These are phyloP conservation scores for Coemansia sp. DNA, from an alignment of 192 early-diverging fungal genomes.

Conservation along the genomic window DNA sequence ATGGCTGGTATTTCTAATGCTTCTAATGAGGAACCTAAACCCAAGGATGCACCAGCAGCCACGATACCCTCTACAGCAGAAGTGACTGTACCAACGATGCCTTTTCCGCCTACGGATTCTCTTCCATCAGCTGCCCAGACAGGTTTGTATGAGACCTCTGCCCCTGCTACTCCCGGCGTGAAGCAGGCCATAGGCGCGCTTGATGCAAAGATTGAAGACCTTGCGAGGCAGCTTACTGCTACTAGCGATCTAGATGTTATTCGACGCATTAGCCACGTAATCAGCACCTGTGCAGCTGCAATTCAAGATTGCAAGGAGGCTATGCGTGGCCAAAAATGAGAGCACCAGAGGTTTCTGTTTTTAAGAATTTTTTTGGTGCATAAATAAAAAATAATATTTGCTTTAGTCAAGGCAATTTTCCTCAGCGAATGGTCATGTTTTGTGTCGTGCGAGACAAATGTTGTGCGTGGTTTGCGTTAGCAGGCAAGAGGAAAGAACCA, in stretches of 20 bases:
- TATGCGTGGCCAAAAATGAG: neutral
- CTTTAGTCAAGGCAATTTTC: too few relatives aligned
- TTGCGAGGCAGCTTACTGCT: constrained; percentile 21
- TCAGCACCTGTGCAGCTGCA: constrained; percentile 25
- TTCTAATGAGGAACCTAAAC: neutral
- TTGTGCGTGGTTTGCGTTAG: too few relatives aligned
- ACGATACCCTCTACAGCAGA: neutral
- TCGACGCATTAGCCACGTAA: constrained; percentile 20
- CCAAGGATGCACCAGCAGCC: neutral
- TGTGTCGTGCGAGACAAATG: too few relatives aligned
- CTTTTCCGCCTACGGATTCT: neutral
- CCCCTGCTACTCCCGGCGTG: neutral
- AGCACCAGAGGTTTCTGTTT: neutral
- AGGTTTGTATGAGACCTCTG: neutral
- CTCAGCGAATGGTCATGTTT: too few relatives aligned
- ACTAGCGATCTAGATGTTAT: constrained; percentile 21
- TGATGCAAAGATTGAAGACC: constrained; percentile 17
- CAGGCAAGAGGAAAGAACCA: too few relatives aligned
- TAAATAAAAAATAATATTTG: too few relatives aligned
- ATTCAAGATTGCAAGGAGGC: constrained; percentile 16
- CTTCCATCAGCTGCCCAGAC: too few relatives aligned
- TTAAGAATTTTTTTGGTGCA: too few relatives aligned
- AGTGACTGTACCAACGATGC: neutral
- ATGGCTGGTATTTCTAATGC: too few relatives aligned
- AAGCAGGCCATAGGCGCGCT: constrained; percentile 23